Evolutionary conservation across 805 yeast genomes (phyloP), one percentile per base, ranked within the genome.

Genomic region (Blastobotrys parvus): DNA sequence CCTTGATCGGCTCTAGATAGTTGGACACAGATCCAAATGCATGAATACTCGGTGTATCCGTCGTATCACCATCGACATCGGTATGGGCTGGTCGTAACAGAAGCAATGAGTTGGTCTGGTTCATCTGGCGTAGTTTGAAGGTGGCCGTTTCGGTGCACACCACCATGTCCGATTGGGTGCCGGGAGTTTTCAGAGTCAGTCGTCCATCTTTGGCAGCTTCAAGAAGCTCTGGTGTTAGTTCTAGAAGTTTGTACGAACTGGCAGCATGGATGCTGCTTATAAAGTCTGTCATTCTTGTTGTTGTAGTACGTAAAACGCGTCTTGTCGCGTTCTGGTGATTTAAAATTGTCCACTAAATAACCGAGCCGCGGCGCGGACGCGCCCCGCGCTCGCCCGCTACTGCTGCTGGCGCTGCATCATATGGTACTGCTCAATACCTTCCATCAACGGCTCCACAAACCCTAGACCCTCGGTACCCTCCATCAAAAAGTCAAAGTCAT

Each of bases 41-140:
- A 10, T 33, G 19, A 5, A 57, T 31, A 18, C 18, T 33, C 15
- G 11, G 17, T 23, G 15, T 4, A 3, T 32, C 38, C 21, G 39
- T 37, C 19, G 13, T 15, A 16, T 40, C 35, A 15, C 23, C 35
- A 7, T 22, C 41, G 15, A 8, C 21, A 39, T 39, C 27, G n/a
- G 4, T 16, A 4, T 13, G n/a, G 1, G 18, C 23, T 7, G 53
- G 44, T 10, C 59, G 59, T 57, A 76, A 57, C 18, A 88, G 47
- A 51, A 87, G 58, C n/a, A 84, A 79, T 3, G 90, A 74, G 59
- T 90, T 88, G 5, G 96, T 83, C 60, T 90, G 97, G 57, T 86
- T 85, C 67, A 83, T 80, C 54, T 82, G 89, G 41, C 86, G 70
- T 15, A 88, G 53, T 36, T 69, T 67, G 74, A 76, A 88, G 0